phyloP scores from a whole-genome alignment of 192 early-diverging fungal genomes.

The Backusella mclennaniae region DNA sequence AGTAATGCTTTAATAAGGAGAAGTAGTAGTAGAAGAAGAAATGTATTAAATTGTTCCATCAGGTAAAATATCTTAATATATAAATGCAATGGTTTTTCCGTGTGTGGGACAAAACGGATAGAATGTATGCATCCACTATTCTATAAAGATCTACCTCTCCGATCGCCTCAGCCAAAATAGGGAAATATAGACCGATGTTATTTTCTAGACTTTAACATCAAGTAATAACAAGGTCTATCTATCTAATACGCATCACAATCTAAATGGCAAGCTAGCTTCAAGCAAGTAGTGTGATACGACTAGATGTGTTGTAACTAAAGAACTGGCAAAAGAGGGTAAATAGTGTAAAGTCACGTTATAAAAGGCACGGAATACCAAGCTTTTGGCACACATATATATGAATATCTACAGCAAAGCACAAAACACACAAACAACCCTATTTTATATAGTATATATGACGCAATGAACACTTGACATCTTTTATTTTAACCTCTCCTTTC shows the following conservation, averaged over 20 bases:
- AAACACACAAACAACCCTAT: background rate
- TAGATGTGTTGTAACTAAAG: background rate
- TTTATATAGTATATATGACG: background rate
- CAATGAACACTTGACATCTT: slow-evolving; percentile 5
- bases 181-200: background rate
- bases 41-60: background rate
- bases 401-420: no score
- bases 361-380: background rate
- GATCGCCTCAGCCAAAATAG: background rate
- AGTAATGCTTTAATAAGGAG: background rate
- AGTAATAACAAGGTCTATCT: no score
- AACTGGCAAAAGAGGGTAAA: background rate
- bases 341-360: background rate
- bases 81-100: background rate
- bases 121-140: background rate
- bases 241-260: no score
- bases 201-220: background rate
- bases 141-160: background rate
- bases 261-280: background rate
- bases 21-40: background rate
- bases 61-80: background rate
- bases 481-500: background rate
- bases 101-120: background rate
- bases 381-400: background rate
- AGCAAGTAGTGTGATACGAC: background rate